Percentiles rank a stretch among this genome's conserved stretches.
Conservation (phyloP, 352 stramenopile genomes). For the Phytophthora multivora region DNA sequence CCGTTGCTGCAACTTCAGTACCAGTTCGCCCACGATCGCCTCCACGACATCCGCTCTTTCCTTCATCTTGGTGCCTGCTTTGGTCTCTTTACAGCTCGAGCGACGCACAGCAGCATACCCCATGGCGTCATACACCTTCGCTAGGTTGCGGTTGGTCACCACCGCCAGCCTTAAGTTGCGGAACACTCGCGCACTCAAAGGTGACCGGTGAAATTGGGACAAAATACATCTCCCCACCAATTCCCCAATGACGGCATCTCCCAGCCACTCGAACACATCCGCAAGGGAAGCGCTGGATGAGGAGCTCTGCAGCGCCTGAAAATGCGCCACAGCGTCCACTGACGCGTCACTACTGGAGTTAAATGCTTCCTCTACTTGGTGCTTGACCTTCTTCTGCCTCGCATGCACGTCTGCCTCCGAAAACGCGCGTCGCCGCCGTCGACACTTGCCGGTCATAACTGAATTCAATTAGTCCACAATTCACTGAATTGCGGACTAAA, state of each 20-base stretch:
- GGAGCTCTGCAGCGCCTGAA: constrained; percentile 42
- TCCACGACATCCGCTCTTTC: constrained; percentile 73
- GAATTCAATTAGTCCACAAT: not conserved
- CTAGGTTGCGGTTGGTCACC: constrained; percentile 79
- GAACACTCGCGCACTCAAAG: constrained; percentile 68
- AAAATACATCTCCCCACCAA: constrained; percentile 66
- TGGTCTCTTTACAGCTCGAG: constrained; percentile 2
- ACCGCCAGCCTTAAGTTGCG: constrained; percentile 62
- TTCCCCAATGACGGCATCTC: constrained; percentile 78
- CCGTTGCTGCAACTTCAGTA: constrained; percentile 48
- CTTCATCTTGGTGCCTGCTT: constrained; percentile 65
- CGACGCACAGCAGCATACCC: constrained; percentile 45
- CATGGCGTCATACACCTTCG: constrained; percentile 65
- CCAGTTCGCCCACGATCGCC: constrained; percentile 63
- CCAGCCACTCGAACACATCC: constrained; percentile 81
- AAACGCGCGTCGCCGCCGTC: constrained; percentile 14
- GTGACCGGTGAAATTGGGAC: constrained; percentile 61
- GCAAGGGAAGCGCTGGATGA: constrained; percentile 17
- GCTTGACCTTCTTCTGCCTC: constrained; percentile 14
- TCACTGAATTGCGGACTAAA: constrained; percentile 21
- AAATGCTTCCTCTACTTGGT: not conserved
- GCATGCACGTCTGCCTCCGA: constrained; percentile 12
- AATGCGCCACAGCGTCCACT: constrained; percentile 30
- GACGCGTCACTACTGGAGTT: not conserved
- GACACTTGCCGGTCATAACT: constrained; percentile 27